phyloP scores from a whole-genome alignment of 768 basidiomycete species.

The Tulasnella sp. region DNA sequence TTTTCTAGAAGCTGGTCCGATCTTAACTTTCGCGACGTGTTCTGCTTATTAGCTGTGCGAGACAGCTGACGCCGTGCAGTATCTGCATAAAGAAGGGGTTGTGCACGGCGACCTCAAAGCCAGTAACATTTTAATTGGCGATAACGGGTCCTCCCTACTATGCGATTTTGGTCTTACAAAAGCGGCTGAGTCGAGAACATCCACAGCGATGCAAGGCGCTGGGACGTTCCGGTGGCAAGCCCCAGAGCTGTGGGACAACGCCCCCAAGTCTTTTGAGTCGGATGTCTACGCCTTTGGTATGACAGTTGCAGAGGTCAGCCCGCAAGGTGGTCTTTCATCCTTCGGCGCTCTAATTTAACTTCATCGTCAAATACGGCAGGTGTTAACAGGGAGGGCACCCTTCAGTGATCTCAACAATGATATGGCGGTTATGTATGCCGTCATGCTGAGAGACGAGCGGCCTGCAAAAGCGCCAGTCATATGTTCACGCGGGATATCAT shows the following conservation, averaged over 20 bases:
- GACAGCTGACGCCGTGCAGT: neutral
- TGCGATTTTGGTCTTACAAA: too few species aligned
- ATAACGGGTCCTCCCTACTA: neutral
- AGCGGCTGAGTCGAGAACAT: too few species aligned
- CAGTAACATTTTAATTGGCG: neutral
- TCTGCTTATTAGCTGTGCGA: neutral
- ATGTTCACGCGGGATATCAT: too few species aligned
- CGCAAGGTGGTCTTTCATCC: too few species aligned
- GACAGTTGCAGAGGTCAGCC: conserved; percentile 26
- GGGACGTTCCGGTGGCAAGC: conserved; percentile 23
- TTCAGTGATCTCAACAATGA: too few species aligned
- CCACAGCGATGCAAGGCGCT: conserved; percentile 14
- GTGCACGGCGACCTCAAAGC: conserved; percentile 9
- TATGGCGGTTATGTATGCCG: too few species aligned
- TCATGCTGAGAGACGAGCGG: too few species aligned
- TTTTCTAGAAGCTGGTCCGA: neutral
- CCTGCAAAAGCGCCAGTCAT: too few species aligned
- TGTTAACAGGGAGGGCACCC: too few species aligned
- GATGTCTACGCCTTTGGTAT: conserved; percentile 25
- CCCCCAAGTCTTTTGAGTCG: neutral
- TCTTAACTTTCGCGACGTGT: too few species aligned
- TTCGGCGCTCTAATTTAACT: too few species aligned
- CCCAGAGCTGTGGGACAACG: conserved; percentile 2
- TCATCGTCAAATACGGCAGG: too few species aligned
- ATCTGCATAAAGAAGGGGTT: neutral